Conservation (phyloP, 2,329 filamentous ascomycete species). For the Fusarium equiseti region DNA sequence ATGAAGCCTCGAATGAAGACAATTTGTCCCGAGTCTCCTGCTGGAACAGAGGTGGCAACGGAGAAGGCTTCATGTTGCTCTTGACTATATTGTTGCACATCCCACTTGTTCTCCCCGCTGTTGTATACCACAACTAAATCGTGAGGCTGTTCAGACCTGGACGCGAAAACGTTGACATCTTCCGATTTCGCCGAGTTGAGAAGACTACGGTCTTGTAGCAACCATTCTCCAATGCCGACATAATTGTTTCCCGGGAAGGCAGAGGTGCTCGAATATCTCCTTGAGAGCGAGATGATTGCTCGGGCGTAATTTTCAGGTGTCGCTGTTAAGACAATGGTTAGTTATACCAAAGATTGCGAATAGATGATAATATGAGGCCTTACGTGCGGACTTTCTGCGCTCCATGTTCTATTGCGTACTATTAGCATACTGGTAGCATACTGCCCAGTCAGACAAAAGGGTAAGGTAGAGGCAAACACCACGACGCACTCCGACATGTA, state of each 20-base stretch:
- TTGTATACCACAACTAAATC: constrained; percentile 3
- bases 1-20: constrained; percentile 7
- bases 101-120: not conserved
- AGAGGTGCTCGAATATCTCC: constrained; percentile 1
- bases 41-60: not conserved
- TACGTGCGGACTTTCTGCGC: constrained; percentile 1
- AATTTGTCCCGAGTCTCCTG: constrained; percentile 2
- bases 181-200: not conserved
- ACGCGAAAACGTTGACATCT: not conserved
- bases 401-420: not conserved
- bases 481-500: not conserved
- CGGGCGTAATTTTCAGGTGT: constrained; percentile 1
- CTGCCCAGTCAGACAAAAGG: not conserved
- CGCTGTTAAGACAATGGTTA: not conserved
- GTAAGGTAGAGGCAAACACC: not conserved
- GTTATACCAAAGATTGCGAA: not conserved
- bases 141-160: constrained; percentile 1
- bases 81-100: constrained; percentile 1
- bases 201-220: not conserved
- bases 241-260: constrained; percentile 1
- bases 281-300: constrained; percentile 1
- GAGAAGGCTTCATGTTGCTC: not conserved
- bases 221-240: not conserved
- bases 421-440: not conserved
- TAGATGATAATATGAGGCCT: not conserved